Evolutionary conservation across 169 alveolate genomes (phyloP).

Genomic region (Plasmodium sp.): DNA sequence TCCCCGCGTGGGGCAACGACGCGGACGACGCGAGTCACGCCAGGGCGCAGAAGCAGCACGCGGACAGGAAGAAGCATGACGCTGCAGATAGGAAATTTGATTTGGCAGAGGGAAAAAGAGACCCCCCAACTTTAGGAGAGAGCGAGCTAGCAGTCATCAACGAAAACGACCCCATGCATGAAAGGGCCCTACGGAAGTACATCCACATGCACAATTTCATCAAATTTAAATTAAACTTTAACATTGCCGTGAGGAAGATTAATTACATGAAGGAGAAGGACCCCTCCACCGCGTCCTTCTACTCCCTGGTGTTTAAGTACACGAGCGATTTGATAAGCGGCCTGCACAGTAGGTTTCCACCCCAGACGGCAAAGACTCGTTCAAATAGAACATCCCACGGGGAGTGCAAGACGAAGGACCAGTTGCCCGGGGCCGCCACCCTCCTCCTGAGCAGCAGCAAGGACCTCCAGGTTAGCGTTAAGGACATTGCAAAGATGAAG

Average conservation of each 20-base stretch:
- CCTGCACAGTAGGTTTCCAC: not conserved
- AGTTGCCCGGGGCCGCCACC: not conserved
- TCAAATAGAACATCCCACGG: not conserved
- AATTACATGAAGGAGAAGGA: not conserved
- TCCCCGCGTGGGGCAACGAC: not conserved
- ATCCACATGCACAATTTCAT: constrained; percentile 15
- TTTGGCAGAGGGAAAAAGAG: not conserved
- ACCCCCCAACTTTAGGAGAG: not conserved
- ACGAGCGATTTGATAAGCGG: not conserved
- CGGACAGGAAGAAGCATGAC: not conserved
- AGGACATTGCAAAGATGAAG: not conserved
- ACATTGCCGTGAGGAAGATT: constrained; percentile 49
- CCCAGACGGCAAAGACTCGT: not conserved
- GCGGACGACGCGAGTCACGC: not conserved
- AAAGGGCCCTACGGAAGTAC: constrained; percentile 4
- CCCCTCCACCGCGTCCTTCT: not conserved
- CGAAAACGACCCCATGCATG: constrained; percentile 28
- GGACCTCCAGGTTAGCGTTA: not conserved
- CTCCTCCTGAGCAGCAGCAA: not conserved
- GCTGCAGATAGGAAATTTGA: not conserved
- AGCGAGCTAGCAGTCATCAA: not conserved
- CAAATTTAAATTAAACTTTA: constrained; percentile 45
- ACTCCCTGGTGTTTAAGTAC: constrained; percentile 13
- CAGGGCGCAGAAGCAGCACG: not conserved
- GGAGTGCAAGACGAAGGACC: not conserved